phyloP scores from a whole-genome alignment of 2,329 filamentous ascomycete genomes.

The Penicillium sumatraense region DNA sequence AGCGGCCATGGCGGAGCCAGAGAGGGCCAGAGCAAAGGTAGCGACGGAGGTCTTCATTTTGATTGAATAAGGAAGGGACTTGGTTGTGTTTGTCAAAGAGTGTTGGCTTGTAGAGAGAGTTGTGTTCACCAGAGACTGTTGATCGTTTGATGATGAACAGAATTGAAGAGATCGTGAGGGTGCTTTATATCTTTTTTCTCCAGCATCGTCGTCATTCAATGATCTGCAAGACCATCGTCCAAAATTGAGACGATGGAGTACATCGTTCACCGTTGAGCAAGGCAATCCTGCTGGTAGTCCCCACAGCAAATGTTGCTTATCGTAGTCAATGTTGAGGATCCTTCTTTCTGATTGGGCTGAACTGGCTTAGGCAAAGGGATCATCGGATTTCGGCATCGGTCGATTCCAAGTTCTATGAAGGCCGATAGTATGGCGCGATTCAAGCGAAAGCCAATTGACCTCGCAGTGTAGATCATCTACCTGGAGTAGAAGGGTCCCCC shows the following conservation, averaged over 20 bases:
- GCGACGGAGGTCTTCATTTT: conserved; percentile 22
- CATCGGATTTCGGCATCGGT: conserved; percentile 3
- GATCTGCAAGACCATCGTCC: background rate
- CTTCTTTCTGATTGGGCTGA: background rate
- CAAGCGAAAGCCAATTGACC: background rate
- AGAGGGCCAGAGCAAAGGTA: conserved; percentile 17
- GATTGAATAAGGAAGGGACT: conserved; percentile 2
- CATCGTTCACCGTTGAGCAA: background rate
- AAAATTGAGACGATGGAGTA: background rate
- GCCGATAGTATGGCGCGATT: background rate
- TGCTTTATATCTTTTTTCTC: conserved; percentile 17
- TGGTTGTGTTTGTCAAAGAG: conserved; percentile 1
- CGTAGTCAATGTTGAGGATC: background rate
- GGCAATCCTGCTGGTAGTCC: background rate
- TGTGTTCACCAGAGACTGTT: conserved; percentile 2
- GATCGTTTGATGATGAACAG: conserved; percentile 13
- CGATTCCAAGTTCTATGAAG: background rate
- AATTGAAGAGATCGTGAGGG: background rate
- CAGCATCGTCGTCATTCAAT: background rate
- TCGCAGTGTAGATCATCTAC: conserved; percentile 8
- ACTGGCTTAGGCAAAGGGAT: background rate
- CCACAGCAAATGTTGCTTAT: conserved; percentile 9
- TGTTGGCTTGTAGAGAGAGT: background rate
- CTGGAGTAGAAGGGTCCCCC: background rate
- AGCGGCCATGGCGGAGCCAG: conserved; percentile 18